Evolutionary conservation across 257 asterid genomes (phyloP), one percentile per base, ranked within the genome.

Genomic region (Solanum paucissectum): DNA sequence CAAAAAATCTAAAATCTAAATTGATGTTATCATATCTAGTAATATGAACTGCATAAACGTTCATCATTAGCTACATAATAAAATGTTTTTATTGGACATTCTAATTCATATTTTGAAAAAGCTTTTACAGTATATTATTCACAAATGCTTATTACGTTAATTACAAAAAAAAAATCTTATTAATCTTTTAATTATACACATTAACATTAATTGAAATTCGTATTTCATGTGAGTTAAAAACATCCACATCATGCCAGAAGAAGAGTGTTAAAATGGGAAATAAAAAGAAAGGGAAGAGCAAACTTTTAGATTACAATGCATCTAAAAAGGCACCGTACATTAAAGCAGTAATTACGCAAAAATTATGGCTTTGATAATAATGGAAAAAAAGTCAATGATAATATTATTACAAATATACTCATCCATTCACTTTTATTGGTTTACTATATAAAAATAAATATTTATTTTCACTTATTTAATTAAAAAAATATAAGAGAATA

Each of bases 101-200:
- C 2, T 55, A 55, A 55, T 6, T 55, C 64, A 55, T 55, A 55
- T 55, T 2, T 55, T 7, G 10, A 18, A 2, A 52, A 52, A 18
- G n/a, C 4, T 18, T 55, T 18, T 55, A 18, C 9, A 2, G 6
- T 55, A 55, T 55, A 0, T 6, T 55, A 0, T 55, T 46, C 20
- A 55, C 10, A 55, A 55, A 55, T 0, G 0, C 1, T 0, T 0
- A 55, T 55, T 55, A 55, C 4, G 1, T 52, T 52, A 55, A 18
- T 55, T 18, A 55, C 1, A 18, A 18, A 52, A 18, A 6, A 18
- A 6, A 55, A 18, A 55, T 18, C 0, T 6, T 55, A 55, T 55
- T 55, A 4, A 55, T 55, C 0, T 55, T 55, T 18, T 6, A 55
- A 6, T 52, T 55, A 18, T 55, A 18, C 10, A 55, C n/a, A 18